Percentiles rank a stretch among this genome's conserved stretches.
Evolutionary conservation across 2,329 filamentous ascomycete genomes (phyloP).

Genomic region (Cadophora luteo-olivacea): DNA sequence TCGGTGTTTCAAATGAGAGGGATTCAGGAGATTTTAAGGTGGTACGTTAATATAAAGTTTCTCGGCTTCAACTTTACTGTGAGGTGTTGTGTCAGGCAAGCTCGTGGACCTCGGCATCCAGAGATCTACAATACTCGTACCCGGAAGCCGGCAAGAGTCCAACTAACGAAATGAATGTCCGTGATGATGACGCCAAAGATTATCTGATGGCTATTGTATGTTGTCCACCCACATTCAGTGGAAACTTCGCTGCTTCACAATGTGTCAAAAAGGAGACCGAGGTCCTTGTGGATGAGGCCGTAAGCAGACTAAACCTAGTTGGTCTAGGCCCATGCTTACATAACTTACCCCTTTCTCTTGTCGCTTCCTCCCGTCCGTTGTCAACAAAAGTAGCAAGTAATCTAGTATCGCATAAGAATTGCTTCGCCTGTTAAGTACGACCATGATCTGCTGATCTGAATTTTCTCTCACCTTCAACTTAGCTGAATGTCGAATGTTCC

Average conservation of each 20-base stretch:
- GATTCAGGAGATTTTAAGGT: not conserved
- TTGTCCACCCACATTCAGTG: not conserved
- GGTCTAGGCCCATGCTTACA: not conserved
- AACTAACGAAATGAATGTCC: not conserved
- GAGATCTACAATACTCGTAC: conserved; percentile 3
- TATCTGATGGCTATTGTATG: not conserved
- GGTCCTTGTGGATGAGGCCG: not conserved
- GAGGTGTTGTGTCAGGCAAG: not conserved
- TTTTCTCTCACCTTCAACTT: not conserved
- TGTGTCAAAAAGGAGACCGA: not conserved
- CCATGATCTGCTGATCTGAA: too few species aligned
- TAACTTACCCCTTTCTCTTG: not conserved
- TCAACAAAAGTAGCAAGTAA: not conserved
- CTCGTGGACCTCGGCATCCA: conserved; percentile 9
- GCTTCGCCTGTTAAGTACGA: not conserved
- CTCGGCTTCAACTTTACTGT: not conserved
- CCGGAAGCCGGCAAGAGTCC: not conserved
- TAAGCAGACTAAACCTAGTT: not conserved
- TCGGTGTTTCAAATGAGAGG: not conserved
- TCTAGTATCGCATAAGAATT: not conserved
- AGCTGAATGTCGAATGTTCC: too few species aligned
- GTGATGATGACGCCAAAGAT: not conserved
- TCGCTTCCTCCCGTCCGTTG: not conserved
- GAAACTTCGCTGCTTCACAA: not conserved
- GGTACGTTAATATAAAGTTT: not conserved